phyloP scores from a whole-genome alignment of 2,329 filamentous ascomycete genomes.

The Fusarium domesticum region DNA sequence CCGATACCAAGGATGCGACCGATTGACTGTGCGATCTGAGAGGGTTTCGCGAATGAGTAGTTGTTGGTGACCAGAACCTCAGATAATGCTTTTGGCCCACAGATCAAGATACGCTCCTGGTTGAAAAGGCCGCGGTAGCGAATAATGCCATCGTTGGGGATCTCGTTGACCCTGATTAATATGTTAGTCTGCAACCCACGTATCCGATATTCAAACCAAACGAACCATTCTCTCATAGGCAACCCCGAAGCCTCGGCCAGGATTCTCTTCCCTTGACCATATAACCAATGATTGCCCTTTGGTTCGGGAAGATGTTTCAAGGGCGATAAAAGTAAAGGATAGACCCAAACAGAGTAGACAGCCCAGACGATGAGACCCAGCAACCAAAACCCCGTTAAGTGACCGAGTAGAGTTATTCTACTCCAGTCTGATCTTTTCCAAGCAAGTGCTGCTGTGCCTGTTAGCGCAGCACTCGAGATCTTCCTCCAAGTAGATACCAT shows the following conservation, averaged over 20 bases:
- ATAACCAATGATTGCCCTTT: slow-evolving; percentile 41
- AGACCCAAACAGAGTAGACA: slow-evolving; percentile 46
- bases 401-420: slow-evolving; percentile 29
- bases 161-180: slow-evolving; percentile 52
- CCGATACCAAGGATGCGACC: slow-evolving; percentile 66
- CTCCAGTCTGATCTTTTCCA: slow-evolving; percentile 29
- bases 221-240: slow-evolving; percentile 49
- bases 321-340: slow-evolving; percentile 49
- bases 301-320: slow-evolving; percentile 48
- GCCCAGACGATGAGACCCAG: slow-evolving; percentile 36
- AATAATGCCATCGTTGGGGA: slow-evolving; percentile 68
- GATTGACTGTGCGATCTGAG: slow-evolving; percentile 51
- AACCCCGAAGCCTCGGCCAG: slow-evolving; percentile 38
- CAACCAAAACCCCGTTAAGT: slow-evolving; percentile 38
- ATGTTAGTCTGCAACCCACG: slow-evolving; percentile 5
- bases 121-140: slow-evolving; percentile 64
- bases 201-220: slow-evolving; percentile 1
- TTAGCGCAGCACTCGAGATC: slow-evolving; percentile 26
- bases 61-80: slow-evolving; percentile 67
- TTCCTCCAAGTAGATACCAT: slow-evolving; percentile 26
- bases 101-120: slow-evolving; percentile 59
- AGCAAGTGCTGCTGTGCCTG: slow-evolving; percentile 20
- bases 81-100: slow-evolving; percentile 61
- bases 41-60: slow-evolving; percentile 68
- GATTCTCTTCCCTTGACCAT: slow-evolving; percentile 48